phyloP scores from a whole-genome alignment of 1,139 yeast species.

The Saccharomycopsis hybrid region DNA sequence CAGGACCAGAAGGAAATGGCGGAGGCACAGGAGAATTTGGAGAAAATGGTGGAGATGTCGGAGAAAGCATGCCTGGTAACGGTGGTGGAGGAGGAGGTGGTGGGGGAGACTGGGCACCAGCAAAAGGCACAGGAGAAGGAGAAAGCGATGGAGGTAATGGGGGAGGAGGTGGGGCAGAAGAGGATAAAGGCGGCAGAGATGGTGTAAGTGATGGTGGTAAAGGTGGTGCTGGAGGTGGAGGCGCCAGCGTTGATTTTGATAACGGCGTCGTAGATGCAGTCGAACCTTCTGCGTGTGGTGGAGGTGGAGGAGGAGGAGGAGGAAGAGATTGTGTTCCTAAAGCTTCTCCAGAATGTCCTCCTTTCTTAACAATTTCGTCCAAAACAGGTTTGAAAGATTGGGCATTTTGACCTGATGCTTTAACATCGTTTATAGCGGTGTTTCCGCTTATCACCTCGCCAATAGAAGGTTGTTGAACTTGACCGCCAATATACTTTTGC shows the following conservation, averaged over 20 bases:
- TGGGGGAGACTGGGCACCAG: constrained; percentile 18
- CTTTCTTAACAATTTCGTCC: constrained; percentile 15
- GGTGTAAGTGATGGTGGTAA: constrained; percentile 28
- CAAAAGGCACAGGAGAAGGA: background rate
- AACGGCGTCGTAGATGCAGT: constrained; percentile 23
- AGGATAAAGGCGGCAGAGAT: too few relatives aligned
- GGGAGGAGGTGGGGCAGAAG: constrained; percentile 26
- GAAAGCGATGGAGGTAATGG: constrained; percentile 31
- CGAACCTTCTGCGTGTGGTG: constrained; percentile 24
- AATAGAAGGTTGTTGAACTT: constrained; percentile 12
- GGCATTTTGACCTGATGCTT: background rate
- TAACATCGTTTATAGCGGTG: constrained; percentile 2
- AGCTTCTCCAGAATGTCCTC: constrained; percentile 25
- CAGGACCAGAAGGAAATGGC: constrained; percentile 29
- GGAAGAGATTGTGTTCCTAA: too few relatives aligned
- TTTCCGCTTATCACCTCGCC: constrained; percentile 8
- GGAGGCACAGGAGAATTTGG: constrained; percentile 23
- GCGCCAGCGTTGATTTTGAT: constrained; percentile 20
- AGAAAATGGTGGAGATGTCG: constrained; percentile 26
- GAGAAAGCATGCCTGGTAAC: constrained; percentile 26
- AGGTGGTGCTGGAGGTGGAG: constrained; percentile 36
- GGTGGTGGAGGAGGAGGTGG: constrained; percentile 27
- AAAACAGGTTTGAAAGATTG: constrained; percentile 15
- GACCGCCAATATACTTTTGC: constrained; percentile 18
- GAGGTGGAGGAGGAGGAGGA: constrained; percentile 24